These are phyloP conservation scores for Lentinula edodes DNA, from an alignment of 768 basidiomycete genomes.

Conservation along the genomic window DNA sequence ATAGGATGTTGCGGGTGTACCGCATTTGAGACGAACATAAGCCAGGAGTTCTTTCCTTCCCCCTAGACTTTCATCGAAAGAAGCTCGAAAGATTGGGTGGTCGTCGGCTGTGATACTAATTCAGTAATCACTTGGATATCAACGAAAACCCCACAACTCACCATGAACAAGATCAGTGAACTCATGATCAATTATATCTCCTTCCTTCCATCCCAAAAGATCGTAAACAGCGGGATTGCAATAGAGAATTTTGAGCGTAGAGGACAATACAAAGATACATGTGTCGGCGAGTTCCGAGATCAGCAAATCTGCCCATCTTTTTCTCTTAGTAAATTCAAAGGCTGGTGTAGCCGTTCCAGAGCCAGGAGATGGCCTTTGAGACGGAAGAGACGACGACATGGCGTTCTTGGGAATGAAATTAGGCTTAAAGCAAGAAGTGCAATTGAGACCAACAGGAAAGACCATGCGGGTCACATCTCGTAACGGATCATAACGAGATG, in stretches of 20 bases:
- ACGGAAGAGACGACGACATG: neutral
- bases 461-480: no score
- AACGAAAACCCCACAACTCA: conserved; percentile 23
- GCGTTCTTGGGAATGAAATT: neutral
- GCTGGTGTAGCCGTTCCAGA: conserved; percentile 15
- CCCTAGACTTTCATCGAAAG: conserved; percentile 52
- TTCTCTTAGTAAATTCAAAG: conserved; percentile 84
- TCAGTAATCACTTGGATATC: neutral
- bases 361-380: neutral
- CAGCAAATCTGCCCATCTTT: conserved; percentile 81
- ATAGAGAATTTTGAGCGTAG: conserved; percentile 58
- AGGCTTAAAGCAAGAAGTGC: no score
- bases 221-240: conserved; percentile 65
- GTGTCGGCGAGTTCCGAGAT: conserved; percentile 72
- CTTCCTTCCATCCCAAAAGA: conserved; percentile 71
- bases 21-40: conserved; percentile 58
- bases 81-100: conserved; percentile 44
- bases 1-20: conserved; percentile 22
- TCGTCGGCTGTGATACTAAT: conserved; percentile 45
- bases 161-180: conserved; percentile 62
- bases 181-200: conserved; percentile 65
- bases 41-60: conserved; percentile 45
- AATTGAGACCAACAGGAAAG: no score
- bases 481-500: neutral
- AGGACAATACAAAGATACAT: conserved; percentile 63